Evolutionary conservation across 164 flowering plant genomes (phyloP).

Genomic region (Magnolia sinica): DNA sequence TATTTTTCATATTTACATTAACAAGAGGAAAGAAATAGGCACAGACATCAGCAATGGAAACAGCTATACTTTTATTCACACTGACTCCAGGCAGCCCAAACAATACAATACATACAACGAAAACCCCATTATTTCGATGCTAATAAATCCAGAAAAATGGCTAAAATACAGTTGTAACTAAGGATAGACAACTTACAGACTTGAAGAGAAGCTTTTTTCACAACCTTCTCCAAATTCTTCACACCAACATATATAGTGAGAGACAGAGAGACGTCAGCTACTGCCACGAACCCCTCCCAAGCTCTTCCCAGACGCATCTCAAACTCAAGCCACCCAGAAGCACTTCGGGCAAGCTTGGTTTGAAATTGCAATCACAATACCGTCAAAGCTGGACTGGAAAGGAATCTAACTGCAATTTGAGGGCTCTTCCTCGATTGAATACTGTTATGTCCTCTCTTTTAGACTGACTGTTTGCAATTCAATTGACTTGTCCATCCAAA

Average conservation of each 20-base stretch:
- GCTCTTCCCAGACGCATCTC: slow-evolving; percentile 1
- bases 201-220: slow-evolving; percentile 7
- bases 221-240: slow-evolving; percentile 9
- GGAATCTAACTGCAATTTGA: not conserved
- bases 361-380: not conserved
- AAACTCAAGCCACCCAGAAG: not conserved
- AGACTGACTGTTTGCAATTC: too few relatives aligned
- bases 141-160: slow-evolving; percentile 18
- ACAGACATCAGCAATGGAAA: slow-evolving; percentile 3
- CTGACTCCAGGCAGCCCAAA: slow-evolving; percentile 17
- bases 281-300: slow-evolving; percentile 6
- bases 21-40: not conserved
- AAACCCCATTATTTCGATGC: slow-evolving; percentile 19
- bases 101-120: slow-evolving; percentile 25
- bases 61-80: slow-evolving; percentile 16
- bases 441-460: too few relatives aligned
- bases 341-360: not conserved
- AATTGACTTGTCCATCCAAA: too few relatives aligned
- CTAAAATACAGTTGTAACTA: slow-evolving; percentile 10
- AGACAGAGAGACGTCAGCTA: slow-evolving; percentile 3
- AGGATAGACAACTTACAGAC: slow-evolving; percentile 16
- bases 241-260: slow-evolving; percentile 10
- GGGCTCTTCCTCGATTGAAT: not conserved
- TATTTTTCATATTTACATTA: slow-evolving; percentile 11
- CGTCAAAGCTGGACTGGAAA: not conserved